Percentiles rank a stretch among this genome's conserved stretches.
Conservation (phyloP, 1,284 basidiomycete genomes). For the Fomitopsis betulina region DNA sequence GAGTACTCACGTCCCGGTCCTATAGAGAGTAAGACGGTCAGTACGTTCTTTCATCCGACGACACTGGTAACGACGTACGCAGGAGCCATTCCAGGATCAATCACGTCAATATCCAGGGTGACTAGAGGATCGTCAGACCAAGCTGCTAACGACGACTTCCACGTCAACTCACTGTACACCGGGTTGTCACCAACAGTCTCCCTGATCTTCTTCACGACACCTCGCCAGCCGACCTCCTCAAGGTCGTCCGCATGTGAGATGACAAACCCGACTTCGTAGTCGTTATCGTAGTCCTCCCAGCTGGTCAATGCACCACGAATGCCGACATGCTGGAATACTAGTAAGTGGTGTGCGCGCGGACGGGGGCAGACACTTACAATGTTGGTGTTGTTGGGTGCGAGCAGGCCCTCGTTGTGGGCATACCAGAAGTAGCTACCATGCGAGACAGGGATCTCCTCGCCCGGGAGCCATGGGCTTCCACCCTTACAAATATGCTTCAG, state of each 20-base stretch:
- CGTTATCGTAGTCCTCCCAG: slow-evolving; percentile 31
- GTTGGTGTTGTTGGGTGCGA: slow-evolving; percentile 33
- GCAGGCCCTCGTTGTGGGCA: slow-evolving; percentile 34
- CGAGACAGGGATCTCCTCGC: slow-evolving; percentile 30
- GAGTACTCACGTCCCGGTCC: slow-evolving; percentile 34
- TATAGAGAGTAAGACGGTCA: slow-evolving; percentile 3
- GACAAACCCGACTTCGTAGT: slow-evolving; percentile 28
- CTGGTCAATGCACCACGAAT: slow-evolving; percentile 27
- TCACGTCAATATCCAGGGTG: slow-evolving; percentile 30
- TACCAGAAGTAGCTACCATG: slow-evolving; percentile 40
- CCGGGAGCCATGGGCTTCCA: slow-evolving; percentile 29
- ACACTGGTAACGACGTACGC: slow-evolving; percentile 23
- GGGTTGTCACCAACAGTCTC: slow-evolving; percentile 32
- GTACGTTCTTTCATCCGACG: too few species aligned
- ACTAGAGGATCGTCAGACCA: slow-evolving; percentile 15
- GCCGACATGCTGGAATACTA: slow-evolving; percentile 26
- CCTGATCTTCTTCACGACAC: slow-evolving; percentile 29
- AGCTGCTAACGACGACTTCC: not conserved
- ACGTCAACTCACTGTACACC: slow-evolving; percentile 28
- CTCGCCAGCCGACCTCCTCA: slow-evolving; percentile 30
- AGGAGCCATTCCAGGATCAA: slow-evolving; percentile 36
- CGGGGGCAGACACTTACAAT: slow-evolving; percentile 24
- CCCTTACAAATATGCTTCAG: slow-evolving; percentile 7
- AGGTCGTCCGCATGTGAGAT: slow-evolving; percentile 32
- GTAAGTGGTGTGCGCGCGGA: not conserved